Evolutionary conservation across 768 basidiomycete genomes (phyloP), one percentile per base, ranked within the genome.

Genomic region (Amylocystis lapponica): DNA sequence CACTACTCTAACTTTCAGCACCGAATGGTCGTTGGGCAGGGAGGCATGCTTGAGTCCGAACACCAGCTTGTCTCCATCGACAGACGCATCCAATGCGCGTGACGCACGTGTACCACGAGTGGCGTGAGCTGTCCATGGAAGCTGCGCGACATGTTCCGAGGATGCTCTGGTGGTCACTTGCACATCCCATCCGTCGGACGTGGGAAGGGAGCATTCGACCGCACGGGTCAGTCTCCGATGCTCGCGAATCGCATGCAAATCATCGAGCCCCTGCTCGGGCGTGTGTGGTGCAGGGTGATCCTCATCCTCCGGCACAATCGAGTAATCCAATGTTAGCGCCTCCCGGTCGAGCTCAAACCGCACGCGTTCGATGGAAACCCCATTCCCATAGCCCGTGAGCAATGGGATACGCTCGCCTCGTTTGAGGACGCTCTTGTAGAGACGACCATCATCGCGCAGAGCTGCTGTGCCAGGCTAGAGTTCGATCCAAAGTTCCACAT

Each of bases 311-410:
- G 82, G 81, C 25, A 91, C 78, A 45, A 97, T 80, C 13, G 86
- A 70, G 63, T 95, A 96, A 46, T 91, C 86, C 22, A 94, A 65
- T 0, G 79, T 78, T 23, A 97, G 71, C 0, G 89, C 83, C 54
- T 91, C 86, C 39, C 94, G 71, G 52, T 88, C 86, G 29, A 84
- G 70, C 54, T 90, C 86, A 59, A 88, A 96, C 20, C 77, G 74
- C 37, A 87, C 70, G 30, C 80, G 81, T 47, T 90, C 86, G 37
- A 96, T 75, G 19, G 80, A 77, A 41, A 95, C 79, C 2, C 87
- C 88, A 49, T 81, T 77, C 13, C 92, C 92, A 57, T 85, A 93
- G 7, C 83, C 85, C 22, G 71, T 65, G 4, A 95, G 61, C 51
- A 82, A 76, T 1, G 93, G 86, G 7, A 94, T 75, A 34, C 81